phyloP scores from a whole-genome alignment of 805 yeast genomes.

The Candida ficus region DNA sequence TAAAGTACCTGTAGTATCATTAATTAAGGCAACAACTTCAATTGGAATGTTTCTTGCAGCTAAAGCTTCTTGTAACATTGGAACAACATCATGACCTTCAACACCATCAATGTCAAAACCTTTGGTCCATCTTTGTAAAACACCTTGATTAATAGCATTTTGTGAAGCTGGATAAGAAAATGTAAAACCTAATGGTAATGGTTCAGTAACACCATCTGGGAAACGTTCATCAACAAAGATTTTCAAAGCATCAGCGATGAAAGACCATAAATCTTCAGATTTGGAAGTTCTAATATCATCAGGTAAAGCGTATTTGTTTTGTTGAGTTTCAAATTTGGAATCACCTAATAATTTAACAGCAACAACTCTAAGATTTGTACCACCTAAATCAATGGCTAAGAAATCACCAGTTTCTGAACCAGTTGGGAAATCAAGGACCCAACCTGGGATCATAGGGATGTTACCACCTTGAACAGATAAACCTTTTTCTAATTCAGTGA shows the following conservation, averaged over 20 bases:
- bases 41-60: constrained; percentile 65
- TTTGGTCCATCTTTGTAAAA: constrained; percentile 94
- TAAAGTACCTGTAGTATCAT: constrained; percentile 95
- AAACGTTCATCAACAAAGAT: constrained; percentile 60
- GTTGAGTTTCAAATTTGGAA: constrained; percentile 78
- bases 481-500: constrained; percentile 77
- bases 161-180: constrained; percentile 91
- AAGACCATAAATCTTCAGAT: constrained; percentile 73
- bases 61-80: constrained; percentile 78
- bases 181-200: constrained; percentile 87
- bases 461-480: constrained; percentile 70
- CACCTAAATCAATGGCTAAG: constrained; percentile 94
- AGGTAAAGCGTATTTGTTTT: constrained; percentile 82
- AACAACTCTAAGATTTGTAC: constrained; percentile 93
- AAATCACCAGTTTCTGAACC: constrained; percentile 88
- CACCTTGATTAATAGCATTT: constrained; percentile 75
- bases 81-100: constrained; percentile 92
- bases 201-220: constrained; percentile 59
- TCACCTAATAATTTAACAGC: constrained; percentile 80
- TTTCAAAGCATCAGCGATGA: constrained; percentile 78
- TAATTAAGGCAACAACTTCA: constrained; percentile 84
- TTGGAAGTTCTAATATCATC: constrained; percentile 70
- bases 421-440: constrained; percentile 93
- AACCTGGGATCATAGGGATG: constrained; percentile 95
- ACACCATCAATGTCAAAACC: constrained; percentile 93